These are phyloP conservation scores for Neurospora hispaniola DNA, from an alignment of 495 filamentous ascomycete genomes.

Conservation along the genomic window DNA sequence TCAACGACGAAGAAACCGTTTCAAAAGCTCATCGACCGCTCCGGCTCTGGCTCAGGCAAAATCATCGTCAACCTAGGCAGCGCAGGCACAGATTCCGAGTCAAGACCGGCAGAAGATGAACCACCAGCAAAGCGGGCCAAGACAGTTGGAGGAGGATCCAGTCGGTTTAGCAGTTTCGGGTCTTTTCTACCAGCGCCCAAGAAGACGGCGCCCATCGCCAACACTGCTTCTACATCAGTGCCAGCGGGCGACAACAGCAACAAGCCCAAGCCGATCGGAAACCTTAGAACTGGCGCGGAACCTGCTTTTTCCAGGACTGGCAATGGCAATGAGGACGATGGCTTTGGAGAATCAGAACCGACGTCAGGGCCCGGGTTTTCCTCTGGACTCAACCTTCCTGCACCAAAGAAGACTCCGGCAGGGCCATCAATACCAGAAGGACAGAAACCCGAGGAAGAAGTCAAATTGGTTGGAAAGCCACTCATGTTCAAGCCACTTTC, in stretches of 20 bases:
- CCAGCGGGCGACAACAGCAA: conserved; percentile 21
- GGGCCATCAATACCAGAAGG: conserved; percentile 34
- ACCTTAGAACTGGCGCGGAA: conserved; percentile 66
- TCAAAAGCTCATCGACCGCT: conserved; percentile 67
- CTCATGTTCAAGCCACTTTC: conserved; percentile 85
- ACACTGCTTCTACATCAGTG: conserved; percentile 4
- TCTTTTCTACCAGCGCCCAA: conserved; percentile 84
- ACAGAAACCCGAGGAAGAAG: conserved; percentile 42
- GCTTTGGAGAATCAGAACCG: conserved; percentile 6
- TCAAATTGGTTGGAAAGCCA: conserved; percentile 63
- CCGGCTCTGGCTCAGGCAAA: conserved; percentile 41
- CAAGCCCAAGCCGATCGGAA: conserved; percentile 42
- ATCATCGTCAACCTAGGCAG: conserved; percentile 70
- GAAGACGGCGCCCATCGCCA: conserved; percentile 23
- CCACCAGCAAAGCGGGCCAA: conserved; percentile 64
- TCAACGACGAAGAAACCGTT: conserved; percentile 42
- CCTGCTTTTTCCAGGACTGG: conserved; percentile 64
- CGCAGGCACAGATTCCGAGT: conserved; percentile 22
- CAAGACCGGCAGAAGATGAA: conserved; percentile 30
- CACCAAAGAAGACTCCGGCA: conserved; percentile 13
- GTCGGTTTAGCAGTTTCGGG: conserved; percentile 67
- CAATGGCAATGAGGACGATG: conserved; percentile 15
- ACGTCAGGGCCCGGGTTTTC: not conserved
- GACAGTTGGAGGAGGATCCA: conserved; percentile 33
- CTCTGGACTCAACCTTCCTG: conserved; percentile 16